A percentile compares a stretch with the other conserved stretches of the same genome.
phyloP scores from a whole-genome alignment of 176 grass and related monocot species.

The Metroxylon sagu region DNA sequence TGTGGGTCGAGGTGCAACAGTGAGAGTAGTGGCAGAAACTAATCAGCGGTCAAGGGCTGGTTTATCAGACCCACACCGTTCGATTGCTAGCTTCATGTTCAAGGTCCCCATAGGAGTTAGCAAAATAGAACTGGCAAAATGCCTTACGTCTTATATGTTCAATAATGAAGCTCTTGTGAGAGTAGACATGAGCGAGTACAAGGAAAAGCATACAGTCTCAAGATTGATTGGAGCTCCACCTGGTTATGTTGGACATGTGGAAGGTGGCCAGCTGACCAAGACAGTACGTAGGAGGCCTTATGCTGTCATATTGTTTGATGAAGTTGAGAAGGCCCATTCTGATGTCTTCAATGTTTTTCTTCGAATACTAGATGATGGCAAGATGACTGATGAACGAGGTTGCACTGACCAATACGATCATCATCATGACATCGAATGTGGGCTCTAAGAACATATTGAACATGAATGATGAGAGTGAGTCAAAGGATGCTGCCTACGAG shows the following conservation, averaged over 20 bases:
- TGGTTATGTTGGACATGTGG: constrained; percentile 93
- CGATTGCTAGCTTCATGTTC: constrained; percentile 99
- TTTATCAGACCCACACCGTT: constrained; percentile 82
- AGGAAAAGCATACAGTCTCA: constrained; percentile 96
- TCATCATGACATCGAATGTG: constrained; percentile 99
- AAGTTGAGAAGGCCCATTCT: constrained; percentile 97
- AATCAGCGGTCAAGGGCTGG: constrained; percentile 98
- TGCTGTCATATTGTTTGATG: constrained; percentile 88
- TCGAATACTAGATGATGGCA: constrained; percentile 87
- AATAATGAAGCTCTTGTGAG: constrained; percentile 95
- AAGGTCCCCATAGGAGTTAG: constrained; percentile 97
- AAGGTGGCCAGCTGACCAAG: constrained; percentile 92
- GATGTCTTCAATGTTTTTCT: constrained; percentile 98
- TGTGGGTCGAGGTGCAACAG: constrained; percentile 85
- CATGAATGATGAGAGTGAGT: constrained; percentile 62
- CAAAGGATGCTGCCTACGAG: constrained; percentile 55
- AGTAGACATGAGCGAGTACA: constrained; percentile 99
- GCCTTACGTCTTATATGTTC: constrained; percentile 90
- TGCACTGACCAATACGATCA: constrained; percentile 69
- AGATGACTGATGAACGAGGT: constrained; percentile 86
- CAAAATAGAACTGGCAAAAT: constrained; percentile 92
- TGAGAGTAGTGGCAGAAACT: constrained; percentile 81
- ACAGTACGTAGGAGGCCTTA: constrained; percentile 80
- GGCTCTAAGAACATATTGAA: constrained; percentile 92
- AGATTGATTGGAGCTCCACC: constrained; percentile 89